Evolutionary conservation across 768 basidiomycete genomes (phyloP).

Genomic region (Leccinum obscurum): DNA sequence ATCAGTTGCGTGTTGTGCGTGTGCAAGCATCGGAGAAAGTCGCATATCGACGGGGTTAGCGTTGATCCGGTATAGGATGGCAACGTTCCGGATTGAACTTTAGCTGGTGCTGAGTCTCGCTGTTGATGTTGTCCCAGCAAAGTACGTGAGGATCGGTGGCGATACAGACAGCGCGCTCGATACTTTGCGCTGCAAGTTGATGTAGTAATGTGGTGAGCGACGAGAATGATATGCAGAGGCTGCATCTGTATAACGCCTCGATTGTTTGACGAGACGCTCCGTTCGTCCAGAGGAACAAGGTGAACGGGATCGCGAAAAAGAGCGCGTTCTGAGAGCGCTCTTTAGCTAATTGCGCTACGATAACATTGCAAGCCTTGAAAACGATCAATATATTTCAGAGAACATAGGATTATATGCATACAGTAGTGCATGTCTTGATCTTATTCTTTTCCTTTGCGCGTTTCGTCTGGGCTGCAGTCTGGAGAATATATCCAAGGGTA

Average conservation of each 20-base stretch:
- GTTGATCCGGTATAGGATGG: neutral
- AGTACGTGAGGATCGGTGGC: conserved; percentile 2
- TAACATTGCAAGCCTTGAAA: conserved; percentile 1
- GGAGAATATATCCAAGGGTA: neutral
- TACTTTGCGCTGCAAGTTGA: neutral
- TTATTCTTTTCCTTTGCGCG: conserved; percentile 3
- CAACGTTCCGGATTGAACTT: neutral
- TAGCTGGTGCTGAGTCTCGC: neutral
- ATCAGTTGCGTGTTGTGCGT: neutral
- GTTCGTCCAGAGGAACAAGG: neutral
- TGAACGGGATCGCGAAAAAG: neutral
- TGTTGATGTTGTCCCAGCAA: conserved; percentile 31
- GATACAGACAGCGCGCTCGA: neutral
- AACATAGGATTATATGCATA: neutral
- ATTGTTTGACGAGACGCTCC: neutral
- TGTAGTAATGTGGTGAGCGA: neutral
- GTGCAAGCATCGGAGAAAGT: neutral
- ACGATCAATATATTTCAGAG: neutral
- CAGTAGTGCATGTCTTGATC: conserved; percentile 2
- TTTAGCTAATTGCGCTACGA: conserved; percentile 1
- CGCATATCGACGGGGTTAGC: neutral
- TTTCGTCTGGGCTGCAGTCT: neutral
- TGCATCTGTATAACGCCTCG: neutral
- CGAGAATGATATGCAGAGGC: neutral
- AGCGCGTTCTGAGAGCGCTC: neutral